These are phyloP conservation scores for Beauveria bassiana DNA, from an alignment of 2,329 filamentous ascomycete genomes.

Conservation along the genomic window DNA sequence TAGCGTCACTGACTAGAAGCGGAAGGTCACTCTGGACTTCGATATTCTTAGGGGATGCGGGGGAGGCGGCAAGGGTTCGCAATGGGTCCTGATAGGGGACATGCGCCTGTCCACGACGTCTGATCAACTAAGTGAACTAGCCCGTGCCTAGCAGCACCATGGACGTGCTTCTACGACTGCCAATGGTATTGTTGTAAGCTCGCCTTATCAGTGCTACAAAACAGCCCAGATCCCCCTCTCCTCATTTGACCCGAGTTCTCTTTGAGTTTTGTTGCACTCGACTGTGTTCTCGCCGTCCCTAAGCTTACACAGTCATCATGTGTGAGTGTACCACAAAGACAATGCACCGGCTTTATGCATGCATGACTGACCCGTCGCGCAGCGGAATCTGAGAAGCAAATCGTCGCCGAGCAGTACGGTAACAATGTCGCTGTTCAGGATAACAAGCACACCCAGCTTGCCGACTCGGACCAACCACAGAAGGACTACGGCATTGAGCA, in stretches of 20 bases:
- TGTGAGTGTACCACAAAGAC: background rate
- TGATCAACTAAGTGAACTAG: background rate
- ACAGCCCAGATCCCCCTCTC: background rate
- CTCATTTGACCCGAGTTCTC: background rate
- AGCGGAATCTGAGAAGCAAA: constrained; percentile 1
- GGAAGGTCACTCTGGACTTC: background rate
- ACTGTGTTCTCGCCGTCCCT: background rate
- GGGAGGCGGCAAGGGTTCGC: constrained; percentile 6
- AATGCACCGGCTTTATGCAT: background rate
- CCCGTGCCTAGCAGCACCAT: background rate
- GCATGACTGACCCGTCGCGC: background rate
- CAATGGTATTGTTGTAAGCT: background rate
- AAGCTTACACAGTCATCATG: background rate
- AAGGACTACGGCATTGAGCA: background rate
- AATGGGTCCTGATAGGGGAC: background rate
- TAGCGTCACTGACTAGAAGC: background rate
- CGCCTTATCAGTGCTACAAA: constrained; percentile 4
- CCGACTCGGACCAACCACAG: background rate
- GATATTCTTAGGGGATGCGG: constrained; percentile 6
- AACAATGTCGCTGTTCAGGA: background rate
- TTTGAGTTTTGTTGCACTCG: background rate
- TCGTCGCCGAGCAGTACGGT: background rate
- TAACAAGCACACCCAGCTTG: background rate
- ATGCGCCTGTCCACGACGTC: background rate
- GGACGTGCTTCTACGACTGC: background rate